These are phyloP conservation scores for Allium cepa DNA, from an alignment of 106 monocot genomes.

Conservation along the genomic window DNA sequence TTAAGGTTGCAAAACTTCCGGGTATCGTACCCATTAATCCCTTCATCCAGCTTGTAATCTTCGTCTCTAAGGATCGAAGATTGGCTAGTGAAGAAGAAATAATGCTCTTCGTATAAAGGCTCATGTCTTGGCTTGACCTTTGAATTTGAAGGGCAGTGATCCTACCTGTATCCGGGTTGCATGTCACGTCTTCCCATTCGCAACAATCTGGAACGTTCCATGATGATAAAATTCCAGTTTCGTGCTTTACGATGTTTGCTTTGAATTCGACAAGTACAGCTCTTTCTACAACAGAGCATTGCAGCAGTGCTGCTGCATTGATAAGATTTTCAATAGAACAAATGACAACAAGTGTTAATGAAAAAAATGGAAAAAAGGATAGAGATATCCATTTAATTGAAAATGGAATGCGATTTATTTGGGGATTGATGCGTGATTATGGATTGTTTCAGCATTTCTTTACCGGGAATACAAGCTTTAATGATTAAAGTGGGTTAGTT, in stretches of 20 bases:
- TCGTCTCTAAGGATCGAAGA: constrained; percentile 40
- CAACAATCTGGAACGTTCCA: constrained; percentile 44
- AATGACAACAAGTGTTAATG: background rate
- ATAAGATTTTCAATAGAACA: background rate
- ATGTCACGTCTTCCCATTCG: constrained; percentile 67
- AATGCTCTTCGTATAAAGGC: constrained; percentile 45
- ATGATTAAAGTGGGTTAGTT: constrained; percentile 16
- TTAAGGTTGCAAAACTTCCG: constrained; percentile 30
- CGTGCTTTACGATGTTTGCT: constrained; percentile 47
- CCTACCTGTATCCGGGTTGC: constrained; percentile 52
- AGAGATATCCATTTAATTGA: constrained; percentile 4
- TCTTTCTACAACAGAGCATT: constrained; percentile 42
- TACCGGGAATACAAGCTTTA: constrained; percentile 13
- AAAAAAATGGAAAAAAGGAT: background rate
- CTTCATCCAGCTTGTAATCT: constrained; percentile 65
- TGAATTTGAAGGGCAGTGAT: constrained; percentile 49
- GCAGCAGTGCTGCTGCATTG: background rate
- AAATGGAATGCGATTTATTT: background rate
- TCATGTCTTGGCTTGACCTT: constrained; percentile 1
- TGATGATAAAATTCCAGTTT: constrained; percentile 64
- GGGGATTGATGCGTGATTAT: background rate
- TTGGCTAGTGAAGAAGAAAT: constrained; percentile 55
- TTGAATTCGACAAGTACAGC: constrained; percentile 70
- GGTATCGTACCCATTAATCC: constrained; percentile 56
- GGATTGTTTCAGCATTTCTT: constrained; percentile 7